Evolutionary conservation across 305 asterid species (phyloP).

Genomic region (Fraxinus dipetala): DNA sequence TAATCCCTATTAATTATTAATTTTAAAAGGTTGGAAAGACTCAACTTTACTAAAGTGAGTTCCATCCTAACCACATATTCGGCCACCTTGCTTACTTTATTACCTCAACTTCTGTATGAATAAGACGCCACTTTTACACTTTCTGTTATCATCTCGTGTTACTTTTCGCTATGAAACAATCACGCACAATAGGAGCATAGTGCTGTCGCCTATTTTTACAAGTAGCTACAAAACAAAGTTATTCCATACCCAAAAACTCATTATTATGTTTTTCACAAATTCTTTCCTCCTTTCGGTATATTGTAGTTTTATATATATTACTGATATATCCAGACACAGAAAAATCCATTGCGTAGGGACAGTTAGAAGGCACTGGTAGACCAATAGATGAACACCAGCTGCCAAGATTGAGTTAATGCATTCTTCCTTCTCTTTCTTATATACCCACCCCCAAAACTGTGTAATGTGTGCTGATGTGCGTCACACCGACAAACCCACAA

Average conservation of each 20-base stretch:
- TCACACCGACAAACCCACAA: conserved; percentile 20
- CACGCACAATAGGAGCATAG: background rate
- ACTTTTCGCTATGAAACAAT: background rate
- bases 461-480: background rate
- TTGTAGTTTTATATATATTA: background rate
- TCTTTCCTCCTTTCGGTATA: background rate
- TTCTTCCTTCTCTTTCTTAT: background rate
- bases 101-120: too few relatives aligned
- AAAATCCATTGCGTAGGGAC: background rate
- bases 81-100: too few relatives aligned
- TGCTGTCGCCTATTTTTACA: background rate
- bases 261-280: background rate
- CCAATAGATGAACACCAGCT: conserved; percentile 7
- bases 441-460: background rate
- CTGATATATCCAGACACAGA: background rate
- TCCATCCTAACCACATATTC: too few relatives aligned
- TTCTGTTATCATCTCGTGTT: background rate
- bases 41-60: too few relatives aligned
- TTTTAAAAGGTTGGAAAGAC: too few relatives aligned
- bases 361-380: background rate
- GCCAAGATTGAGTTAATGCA: conserved; percentile 15
- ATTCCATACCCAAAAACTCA: background rate
- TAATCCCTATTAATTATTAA: too few relatives aligned
- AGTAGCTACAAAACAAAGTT: background rate
- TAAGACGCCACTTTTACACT: too few relatives aligned